Evolutionary conservation across 768 basidiomycete species (phyloP), one percentile per base, ranked within the genome.

Genomic region (Terana coerulea): DNA sequence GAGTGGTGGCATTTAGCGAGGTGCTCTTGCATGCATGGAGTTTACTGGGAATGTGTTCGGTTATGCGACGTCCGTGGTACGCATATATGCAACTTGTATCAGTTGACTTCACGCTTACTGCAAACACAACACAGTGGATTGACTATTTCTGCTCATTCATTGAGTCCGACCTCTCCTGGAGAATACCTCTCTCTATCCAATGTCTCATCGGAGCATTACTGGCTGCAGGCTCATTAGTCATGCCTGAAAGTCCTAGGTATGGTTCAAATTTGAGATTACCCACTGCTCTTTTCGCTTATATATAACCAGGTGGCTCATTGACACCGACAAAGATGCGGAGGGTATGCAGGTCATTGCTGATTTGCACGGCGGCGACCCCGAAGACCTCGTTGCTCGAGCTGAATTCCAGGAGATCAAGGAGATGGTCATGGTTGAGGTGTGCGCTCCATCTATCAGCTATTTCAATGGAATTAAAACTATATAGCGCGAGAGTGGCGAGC

Each of bases 131-230:
- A 28, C 52, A 91, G 89, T 98, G 94, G 94, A 83, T 86, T 42
- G 94, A 93, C 66, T 98, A 98, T 67, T 91, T 93, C 60, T 90
- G 86, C 64, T 95, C 92, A 1, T 98, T 79, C 72, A 78, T 97
- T 42, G 79, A 88, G 25, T 88, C 86, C 7, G 83, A 97, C 67
- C 67, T 84, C 44, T 83, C 91, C n/a, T 98, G 95, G 95, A 79
- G 95, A 33, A 75, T 95, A 52, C 95, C 95, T 12, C 78, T 98
- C 28, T 84, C 85, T 58, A 73, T 95, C 3, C 95, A 97, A 75
- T 90, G 88, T 59, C 66, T 94, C 37, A 95, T 95, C 52, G 95
- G 95, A 22, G 61, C 72, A 10, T 79, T 95, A 53, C 83, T 98
- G 36, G 81, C 89, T 3, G 65, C 74, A 15, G 95, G 95, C 2